A percentile compares a stretch with the other conserved stretches of the same genome.
phyloP scores from a whole-genome alignment of 2,329 filamentous ascomycete species.

The Penicillium polonicum region DNA sequence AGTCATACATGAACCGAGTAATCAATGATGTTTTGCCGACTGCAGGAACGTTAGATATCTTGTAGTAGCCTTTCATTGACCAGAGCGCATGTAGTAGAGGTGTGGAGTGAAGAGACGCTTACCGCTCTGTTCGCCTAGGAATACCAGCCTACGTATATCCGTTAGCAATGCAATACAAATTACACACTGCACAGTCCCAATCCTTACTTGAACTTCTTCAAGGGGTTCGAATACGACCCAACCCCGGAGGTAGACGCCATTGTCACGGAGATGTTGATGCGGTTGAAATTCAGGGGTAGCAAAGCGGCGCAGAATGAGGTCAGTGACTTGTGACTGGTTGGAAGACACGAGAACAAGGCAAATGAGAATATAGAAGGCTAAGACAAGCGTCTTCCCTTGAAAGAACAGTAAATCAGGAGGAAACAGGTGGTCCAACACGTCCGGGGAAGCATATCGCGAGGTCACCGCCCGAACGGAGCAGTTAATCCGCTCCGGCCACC shows the following conservation, averaged over 20 bases:
- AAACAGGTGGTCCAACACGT: slow-evolving; percentile 12
- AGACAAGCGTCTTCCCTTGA: neutral
- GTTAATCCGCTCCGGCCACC: slow-evolving; percentile 36
- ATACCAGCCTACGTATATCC: slow-evolving; percentile 71
- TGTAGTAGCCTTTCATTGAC: neutral
- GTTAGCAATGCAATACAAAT: slow-evolving; percentile 26
- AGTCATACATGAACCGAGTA: slow-evolving; percentile 99
- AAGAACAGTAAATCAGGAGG: slow-evolving; percentile 1
- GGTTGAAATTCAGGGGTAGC: slow-evolving; percentile 35
- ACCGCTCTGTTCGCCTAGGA: slow-evolving; percentile 98
- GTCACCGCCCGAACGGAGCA: slow-evolving; percentile 23
- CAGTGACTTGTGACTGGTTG: slow-evolving; percentile 2
- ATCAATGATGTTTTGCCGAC: slow-evolving; percentile 99
- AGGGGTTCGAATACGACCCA: slow-evolving; percentile 93
- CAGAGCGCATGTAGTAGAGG: neutral
- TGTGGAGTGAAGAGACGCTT: slow-evolving; percentile 35
- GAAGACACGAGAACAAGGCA: neutral
- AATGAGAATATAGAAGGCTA: slow-evolving; percentile 2
- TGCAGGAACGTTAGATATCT: slow-evolving; percentile 43
- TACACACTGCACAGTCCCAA: no score
- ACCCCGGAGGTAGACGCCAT: slow-evolving; percentile 74
- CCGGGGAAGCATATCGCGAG: slow-evolving; percentile 27
- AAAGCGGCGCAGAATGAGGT: slow-evolving; percentile 1
- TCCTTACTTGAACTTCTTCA: slow-evolving; percentile 99
- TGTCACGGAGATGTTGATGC: slow-evolving; percentile 40